Percentiles rank a stretch among this genome's conserved stretches.
These are phyloP conservation scores for Metschnikowia henanensis DNA, from an alignment of 805 yeast species.

Conservation along the genomic window DNA sequence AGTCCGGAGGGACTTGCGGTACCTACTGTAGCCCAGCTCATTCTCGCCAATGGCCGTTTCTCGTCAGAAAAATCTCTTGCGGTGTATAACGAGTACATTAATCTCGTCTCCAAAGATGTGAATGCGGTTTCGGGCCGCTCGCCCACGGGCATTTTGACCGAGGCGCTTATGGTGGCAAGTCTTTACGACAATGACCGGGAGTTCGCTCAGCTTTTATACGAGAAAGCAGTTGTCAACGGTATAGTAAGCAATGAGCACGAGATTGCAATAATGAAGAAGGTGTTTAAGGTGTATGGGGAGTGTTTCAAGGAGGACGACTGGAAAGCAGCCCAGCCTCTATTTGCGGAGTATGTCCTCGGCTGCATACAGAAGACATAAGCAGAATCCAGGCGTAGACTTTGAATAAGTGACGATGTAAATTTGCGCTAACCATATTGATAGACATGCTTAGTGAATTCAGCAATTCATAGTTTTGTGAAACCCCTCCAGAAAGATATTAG, in stretches of 20 bases:
- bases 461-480: too few relatives aligned
- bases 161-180: conserved; percentile 45
- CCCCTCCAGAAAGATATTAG: not conserved
- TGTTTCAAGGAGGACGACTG: conserved; percentile 39
- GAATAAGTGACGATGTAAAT: too few relatives aligned
- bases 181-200: conserved; percentile 50
- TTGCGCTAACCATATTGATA: too few relatives aligned
- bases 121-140: conserved; percentile 35
- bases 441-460: too few relatives aligned
- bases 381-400: too few relatives aligned
- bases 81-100: conserved; percentile 47
- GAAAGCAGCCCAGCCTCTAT: conserved; percentile 27
- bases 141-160: conserved; percentile 44
- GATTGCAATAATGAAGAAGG: conserved; percentile 38
- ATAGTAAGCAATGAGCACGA: conserved; percentile 41
- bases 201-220: conserved; percentile 51
- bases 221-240: conserved; percentile 43
- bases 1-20: conserved; percentile 29
- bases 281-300: conserved; percentile 53
- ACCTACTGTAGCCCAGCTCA: conserved; percentile 38
- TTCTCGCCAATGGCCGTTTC: conserved; percentile 42
- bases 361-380: conserved; percentile 7
- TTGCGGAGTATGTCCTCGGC: conserved; percentile 30
- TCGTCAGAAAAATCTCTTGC: conserved; percentile 40
- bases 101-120: conserved; percentile 29